phyloP scores from a whole-genome alignment of 352 stramenopile species.

The Achlya hypogyna region DNA sequence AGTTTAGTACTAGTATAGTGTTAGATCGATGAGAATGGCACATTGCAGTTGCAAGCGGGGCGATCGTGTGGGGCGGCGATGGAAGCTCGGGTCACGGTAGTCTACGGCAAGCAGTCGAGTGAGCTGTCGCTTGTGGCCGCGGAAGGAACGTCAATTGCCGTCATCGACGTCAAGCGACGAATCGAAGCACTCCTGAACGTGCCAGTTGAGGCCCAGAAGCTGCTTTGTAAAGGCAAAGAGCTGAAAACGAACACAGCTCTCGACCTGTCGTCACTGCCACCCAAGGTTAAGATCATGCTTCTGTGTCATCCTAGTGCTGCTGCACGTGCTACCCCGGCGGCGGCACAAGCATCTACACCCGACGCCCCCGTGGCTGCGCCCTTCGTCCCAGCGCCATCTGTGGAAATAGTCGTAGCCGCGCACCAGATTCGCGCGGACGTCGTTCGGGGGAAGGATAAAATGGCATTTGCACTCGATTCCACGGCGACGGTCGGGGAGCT shows the following conservation, averaged over 20 bases:
- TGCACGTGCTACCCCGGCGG: not conserved
- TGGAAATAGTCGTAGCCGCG: not conserved
- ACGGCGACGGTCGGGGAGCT: not conserved
- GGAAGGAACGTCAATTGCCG: not conserved
- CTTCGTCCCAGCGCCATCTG: not conserved
- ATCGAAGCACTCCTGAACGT: constrained; percentile 9
- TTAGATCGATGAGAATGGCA: too few species aligned
- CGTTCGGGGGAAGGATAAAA: constrained; percentile 8
- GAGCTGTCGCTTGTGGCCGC: not conserved
- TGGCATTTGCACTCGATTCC: constrained; percentile 3
- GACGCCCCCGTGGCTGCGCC: not conserved
- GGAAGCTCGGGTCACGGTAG: not conserved
- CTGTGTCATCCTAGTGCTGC: not conserved
- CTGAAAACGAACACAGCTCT: not conserved
- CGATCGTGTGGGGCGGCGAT: too few species aligned
- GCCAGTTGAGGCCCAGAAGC: constrained; percentile 3
- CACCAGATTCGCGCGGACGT: constrained; percentile 5
- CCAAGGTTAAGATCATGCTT: constrained; percentile 16
- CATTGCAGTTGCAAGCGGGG: too few species aligned
- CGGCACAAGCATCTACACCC: not conserved
- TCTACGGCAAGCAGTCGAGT: constrained; percentile 11
- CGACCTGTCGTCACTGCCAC: not conserved
- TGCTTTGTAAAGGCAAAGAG: constrained; percentile 14
- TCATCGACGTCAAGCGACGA: not conserved
- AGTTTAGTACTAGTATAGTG: too few species aligned